phyloP scores from a whole-genome alignment of 805 yeast genomes.

The Metschnikowia henanensis region DNA sequence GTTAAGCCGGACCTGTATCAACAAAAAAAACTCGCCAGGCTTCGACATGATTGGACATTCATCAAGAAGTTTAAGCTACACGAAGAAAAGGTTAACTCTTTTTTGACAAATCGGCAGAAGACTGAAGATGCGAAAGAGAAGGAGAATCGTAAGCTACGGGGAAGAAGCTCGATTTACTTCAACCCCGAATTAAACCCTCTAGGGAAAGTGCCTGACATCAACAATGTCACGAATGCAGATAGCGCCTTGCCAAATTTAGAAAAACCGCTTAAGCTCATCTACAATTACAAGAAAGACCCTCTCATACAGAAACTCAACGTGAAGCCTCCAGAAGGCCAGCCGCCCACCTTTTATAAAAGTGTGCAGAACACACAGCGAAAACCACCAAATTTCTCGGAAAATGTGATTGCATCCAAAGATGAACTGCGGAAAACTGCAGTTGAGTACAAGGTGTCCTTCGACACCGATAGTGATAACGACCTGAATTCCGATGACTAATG shows the following conservation, averaged over 20 bases:
- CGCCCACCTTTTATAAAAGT: slow-evolving; percentile 48
- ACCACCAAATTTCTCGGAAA: background rate
- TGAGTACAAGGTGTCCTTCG: slow-evolving; percentile 2
- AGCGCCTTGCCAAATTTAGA: slow-evolving; percentile 28
- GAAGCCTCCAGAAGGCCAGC: slow-evolving; percentile 40
- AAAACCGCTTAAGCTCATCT: slow-evolving; percentile 27
- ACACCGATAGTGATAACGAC: slow-evolving; percentile 15
- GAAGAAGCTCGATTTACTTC: slow-evolving; percentile 53
- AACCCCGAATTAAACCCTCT: slow-evolving; percentile 67
- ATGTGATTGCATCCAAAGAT: background rate
- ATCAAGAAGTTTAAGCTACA: slow-evolving; percentile 36
- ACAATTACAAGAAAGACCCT: slow-evolving; percentile 30
- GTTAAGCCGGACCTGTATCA: slow-evolving; percentile 18
- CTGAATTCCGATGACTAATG: slow-evolving; percentile 8
- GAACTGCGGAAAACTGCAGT: background rate
- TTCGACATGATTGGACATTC: slow-evolving; percentile 43
- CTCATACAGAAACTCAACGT: slow-evolving; percentile 27
- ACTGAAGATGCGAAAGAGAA: slow-evolving; percentile 18
- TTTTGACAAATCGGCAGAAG: slow-evolving; percentile 22
- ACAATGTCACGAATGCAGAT: slow-evolving; percentile 11
- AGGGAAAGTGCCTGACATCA: slow-evolving; percentile 49
- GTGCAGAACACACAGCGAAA: slow-evolving; percentile 30
- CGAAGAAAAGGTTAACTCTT: slow-evolving; percentile 25
- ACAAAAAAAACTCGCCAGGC: slow-evolving; percentile 21
- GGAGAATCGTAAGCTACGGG: slow-evolving; percentile 35